These are phyloP conservation scores for Pyricularia pennisetigena DNA, from an alignment of 2,329 filamentous ascomycete species.

Conservation along the genomic window DNA sequence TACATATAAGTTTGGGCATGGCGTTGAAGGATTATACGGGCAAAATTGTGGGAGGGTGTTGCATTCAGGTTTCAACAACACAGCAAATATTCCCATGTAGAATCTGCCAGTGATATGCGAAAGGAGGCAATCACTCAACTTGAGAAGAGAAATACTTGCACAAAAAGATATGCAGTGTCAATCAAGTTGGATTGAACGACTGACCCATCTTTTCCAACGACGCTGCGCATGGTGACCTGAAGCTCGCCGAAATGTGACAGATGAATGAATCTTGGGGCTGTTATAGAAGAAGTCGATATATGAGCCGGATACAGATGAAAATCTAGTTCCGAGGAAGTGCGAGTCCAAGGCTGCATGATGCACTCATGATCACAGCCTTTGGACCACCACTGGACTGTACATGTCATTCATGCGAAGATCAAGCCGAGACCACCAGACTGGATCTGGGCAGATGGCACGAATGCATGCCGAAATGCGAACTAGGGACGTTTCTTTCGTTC, in stretches of 20 bases:
- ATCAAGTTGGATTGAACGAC: background rate
- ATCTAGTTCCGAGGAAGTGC: background rate
- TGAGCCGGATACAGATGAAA: background rate
- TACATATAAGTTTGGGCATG: background rate
- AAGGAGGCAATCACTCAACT: background rate
- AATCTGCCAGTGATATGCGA: background rate
- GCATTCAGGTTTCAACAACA: slow-evolving; percentile 20
- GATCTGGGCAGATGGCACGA: background rate
- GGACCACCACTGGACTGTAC: background rate
- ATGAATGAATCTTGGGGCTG: background rate
- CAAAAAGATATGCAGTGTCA: slow-evolving; percentile 7
- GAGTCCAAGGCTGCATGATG: background rate
- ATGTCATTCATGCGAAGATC: background rate
- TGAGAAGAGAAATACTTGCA: background rate
- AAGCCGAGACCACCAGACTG: background rate
- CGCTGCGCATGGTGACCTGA: background rate
- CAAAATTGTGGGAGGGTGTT: slow-evolving; percentile 6
- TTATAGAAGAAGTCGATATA: background rate
- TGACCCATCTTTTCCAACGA: background rate
- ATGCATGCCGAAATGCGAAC: background rate
- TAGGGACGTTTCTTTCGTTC: background rate
- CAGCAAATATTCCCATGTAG: background rate
- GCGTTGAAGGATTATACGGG: background rate
- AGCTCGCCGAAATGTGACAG: background rate
- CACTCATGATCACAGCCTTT: background rate